Evolutionary conservation across 176 grass and related monocot genomes (phyloP).

Genomic region (Dactylis glomerata): DNA sequence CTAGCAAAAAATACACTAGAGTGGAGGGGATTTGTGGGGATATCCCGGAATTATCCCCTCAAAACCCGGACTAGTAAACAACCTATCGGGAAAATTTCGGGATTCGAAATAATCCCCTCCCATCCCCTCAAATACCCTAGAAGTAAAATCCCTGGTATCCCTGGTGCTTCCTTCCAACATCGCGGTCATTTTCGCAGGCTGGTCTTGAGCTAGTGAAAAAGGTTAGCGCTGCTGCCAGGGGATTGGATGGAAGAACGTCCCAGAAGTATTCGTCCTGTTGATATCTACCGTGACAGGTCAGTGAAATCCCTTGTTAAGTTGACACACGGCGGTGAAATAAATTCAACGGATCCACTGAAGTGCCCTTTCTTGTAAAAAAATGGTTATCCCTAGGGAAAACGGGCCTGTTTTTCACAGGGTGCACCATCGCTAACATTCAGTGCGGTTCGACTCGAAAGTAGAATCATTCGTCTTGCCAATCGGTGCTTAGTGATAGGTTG

Average conservation of each 20-base stretch:
- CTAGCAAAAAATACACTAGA: no score
- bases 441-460: slow-evolving; percentile 25
- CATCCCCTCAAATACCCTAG: no score
- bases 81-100: no score
- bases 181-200: neutral
- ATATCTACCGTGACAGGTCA: neutral
- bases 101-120: no score
- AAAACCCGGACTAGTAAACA: no score
- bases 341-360: neutral
- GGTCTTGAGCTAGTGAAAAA: neutral
- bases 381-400: neutral
- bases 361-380: neutral
- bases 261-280: neutral
- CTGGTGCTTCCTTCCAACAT: neutral
- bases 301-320: neutral
- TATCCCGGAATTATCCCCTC: no score
- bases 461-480: neutral
- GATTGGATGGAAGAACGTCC: neutral
- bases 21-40: no score
- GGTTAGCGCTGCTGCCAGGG: neutral
- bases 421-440: neutral
- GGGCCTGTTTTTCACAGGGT: neutral
- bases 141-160: neutral
- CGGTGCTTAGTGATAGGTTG: neutral
- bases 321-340: neutral